Conservation (phyloP, 345 rosid species). For the Salix dunnii region DNA sequence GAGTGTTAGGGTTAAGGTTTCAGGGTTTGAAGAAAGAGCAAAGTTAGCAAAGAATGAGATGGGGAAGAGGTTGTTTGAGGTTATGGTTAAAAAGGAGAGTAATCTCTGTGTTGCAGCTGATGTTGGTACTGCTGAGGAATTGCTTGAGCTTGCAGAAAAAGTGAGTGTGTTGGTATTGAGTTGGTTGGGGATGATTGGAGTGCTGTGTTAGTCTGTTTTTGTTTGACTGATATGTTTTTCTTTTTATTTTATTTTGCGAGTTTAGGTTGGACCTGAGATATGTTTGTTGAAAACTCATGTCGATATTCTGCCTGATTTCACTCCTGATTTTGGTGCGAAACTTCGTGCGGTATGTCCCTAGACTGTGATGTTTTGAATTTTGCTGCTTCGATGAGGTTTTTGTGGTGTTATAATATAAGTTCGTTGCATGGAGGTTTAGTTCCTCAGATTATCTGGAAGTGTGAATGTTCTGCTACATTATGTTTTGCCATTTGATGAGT, state of each 20-base stretch:
- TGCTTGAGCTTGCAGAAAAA: conserved; percentile 86
- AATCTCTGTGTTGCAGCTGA: conserved; percentile 95
- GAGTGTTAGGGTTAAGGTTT: conserved; percentile 37
- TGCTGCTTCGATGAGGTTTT: neutral
- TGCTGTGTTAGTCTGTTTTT: neutral
- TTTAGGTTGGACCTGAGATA: conserved; percentile 94
- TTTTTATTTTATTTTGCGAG: neutral
- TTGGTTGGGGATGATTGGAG: neutral
- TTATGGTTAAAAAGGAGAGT: conserved; percentile 82
- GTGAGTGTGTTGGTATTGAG: conserved; percentile 22
- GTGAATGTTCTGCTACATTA: neutral
- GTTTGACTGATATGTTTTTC: neutral
- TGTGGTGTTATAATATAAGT: neutral
- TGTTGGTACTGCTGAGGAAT: conserved; percentile 83
- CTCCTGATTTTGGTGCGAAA: conserved; percentile 81
- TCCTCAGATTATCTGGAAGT: neutral
- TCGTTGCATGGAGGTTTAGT: neutral
- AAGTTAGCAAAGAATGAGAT: conserved; percentile 63
- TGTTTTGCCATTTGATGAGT: neutral
- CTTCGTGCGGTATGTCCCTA: conserved; percentile 58
- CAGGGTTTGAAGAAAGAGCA: conserved; percentile 62
- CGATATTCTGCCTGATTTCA: conserved; percentile 92
- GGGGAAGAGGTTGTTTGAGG: conserved; percentile 73
- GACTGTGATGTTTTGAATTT: neutral
- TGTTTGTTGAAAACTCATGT: conserved; percentile 94